Percentiles rank a stretch among this genome's conserved stretches.
Evolutionary conservation across 1,284 basidiomycete species (phyloP).

Genomic region (Microbotryum scabiosae): DNA sequence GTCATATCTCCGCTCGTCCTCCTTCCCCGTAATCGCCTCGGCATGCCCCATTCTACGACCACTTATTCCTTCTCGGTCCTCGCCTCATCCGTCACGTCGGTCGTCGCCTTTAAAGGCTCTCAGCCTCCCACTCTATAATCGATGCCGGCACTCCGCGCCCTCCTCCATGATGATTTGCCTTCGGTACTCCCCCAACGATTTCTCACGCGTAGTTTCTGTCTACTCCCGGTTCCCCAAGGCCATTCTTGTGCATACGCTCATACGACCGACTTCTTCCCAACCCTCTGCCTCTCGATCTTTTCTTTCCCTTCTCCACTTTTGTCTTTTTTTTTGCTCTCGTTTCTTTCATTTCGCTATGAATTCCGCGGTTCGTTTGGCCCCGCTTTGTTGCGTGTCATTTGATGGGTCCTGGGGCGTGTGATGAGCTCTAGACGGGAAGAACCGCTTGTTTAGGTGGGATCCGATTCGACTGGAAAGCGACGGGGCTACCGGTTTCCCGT

Average conservation of each 20-base stretch:
- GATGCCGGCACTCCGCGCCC: not conserved
- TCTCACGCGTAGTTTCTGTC: not conserved
- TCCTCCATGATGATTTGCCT: not conserved
- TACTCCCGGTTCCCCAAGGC: not conserved
- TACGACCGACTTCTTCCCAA: not conserved
- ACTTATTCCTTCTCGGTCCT: not conserved
- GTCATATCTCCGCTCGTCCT: not conserved
- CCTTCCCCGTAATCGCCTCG: not conserved
- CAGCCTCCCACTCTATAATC: not conserved
- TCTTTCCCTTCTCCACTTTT: not conserved
- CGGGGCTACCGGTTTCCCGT: not conserved
- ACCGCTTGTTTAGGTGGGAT: not conserved
- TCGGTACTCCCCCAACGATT: not conserved
- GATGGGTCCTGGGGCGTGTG: not conserved
- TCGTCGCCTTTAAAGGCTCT: not conserved
- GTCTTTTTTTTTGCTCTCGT: not conserved
- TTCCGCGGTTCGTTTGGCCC: not conserved
- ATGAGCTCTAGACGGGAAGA: not conserved
- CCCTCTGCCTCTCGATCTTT: not conserved
- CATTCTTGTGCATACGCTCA: not conserved
- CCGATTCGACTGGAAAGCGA: not conserved
- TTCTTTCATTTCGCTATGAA: not conserved
- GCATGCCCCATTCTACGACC: not conserved
- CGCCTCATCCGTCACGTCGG: not conserved
- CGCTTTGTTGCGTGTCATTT: not conserved